Evolutionary conservation across 1,139 yeast genomes (phyloP).

Genomic region (Yamadazyma friedrichii): DNA sequence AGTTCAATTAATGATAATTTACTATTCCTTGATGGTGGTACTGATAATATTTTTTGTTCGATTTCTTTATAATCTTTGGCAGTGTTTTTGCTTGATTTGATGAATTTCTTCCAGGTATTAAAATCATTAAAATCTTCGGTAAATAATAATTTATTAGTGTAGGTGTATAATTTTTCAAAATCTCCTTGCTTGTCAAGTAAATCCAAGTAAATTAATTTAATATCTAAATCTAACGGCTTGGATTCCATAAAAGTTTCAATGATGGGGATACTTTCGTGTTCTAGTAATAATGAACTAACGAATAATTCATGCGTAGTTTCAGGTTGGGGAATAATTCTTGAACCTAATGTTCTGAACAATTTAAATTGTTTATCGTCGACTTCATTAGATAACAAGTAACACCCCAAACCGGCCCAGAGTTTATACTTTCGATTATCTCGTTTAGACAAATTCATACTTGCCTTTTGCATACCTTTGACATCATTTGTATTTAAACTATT

Average conservation of each 20-base stretch:
- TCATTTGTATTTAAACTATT: conserved; percentile 31
- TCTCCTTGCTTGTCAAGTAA: conserved; percentile 27
- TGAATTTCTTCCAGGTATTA: conserved; percentile 56
- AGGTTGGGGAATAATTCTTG: conserved; percentile 52
- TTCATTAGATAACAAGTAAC: conserved; percentile 27
- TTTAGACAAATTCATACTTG: conserved; percentile 43
- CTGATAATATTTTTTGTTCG: conserved; percentile 18
- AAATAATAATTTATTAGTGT: conserved; percentile 34
- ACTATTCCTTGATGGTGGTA: conserved; percentile 51
- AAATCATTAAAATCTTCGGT: conserved; percentile 54
- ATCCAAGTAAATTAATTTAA: conserved; percentile 52
- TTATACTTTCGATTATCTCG: conserved; percentile 32
- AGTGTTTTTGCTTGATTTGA: conserved; percentile 42
- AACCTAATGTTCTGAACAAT: conserved; percentile 57
- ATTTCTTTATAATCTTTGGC: conserved; percentile 25
- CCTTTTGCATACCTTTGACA: conserved; percentile 43
- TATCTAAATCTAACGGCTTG: conserved; percentile 50
- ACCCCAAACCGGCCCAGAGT: conserved; percentile 50
- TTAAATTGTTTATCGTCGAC: conserved; percentile 26
- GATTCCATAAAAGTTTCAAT: conserved; percentile 29
- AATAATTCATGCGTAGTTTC: conserved; percentile 57
- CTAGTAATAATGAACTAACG: not conserved
- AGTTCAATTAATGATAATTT: conserved; percentile 54
- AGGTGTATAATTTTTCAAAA: conserved; percentile 27
- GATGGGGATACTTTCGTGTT: conserved; percentile 23